Base-by-base conservation (phyloP, 768 basidiomycete species). In the Pleurotus djamor region DNA sequence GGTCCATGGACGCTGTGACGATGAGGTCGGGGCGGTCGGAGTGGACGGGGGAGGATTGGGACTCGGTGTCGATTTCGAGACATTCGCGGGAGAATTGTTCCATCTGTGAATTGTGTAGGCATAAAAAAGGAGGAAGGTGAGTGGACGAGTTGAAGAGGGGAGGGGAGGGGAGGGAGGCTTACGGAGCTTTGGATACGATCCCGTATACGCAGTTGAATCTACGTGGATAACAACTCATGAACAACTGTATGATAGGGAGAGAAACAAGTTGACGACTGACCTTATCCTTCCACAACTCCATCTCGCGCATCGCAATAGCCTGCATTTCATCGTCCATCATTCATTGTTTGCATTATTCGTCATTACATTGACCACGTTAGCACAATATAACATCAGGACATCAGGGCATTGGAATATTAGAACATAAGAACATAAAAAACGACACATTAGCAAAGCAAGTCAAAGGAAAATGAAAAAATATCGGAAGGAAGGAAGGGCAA, bases 201-300 rank as follows among this genome's bases (percentile, higher is more conserved):
- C 48, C 95, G 84, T 64, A 96, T 89, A 37, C 93, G 83, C 13
- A 96, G 77, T 74, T 96, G 95, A 54, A 96, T 94, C 91, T 91
- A 61, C 12, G 21, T 28, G 57, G 21, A 44, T 48, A 28, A 12
- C 21, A 44, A 13, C 59, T 12, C 17, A 47, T 35, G 28, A 59
- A 9, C 58, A 1, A 28, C 1, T 36, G 37, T 32, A 4, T 14
- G 45, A 44, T 44, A 12, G 35, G 21, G 2, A 37, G 33, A 4
- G 17, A 37, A 10, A 33, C 16, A 43, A 13, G 5, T 47, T 1
- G 59, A 17, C 41, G 38, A 52, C 21, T 10, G 12, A 91, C 91
- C 80, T 97, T 96, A 71, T 97, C 95, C 60, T 89, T 79, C 94
- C 94, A 97, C 2, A 97, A 76, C 69, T 97, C 96, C 87, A 98